phyloP scores from a whole-genome alignment of 768 basidiomycete species.

The Obba rivulosa region DNA sequence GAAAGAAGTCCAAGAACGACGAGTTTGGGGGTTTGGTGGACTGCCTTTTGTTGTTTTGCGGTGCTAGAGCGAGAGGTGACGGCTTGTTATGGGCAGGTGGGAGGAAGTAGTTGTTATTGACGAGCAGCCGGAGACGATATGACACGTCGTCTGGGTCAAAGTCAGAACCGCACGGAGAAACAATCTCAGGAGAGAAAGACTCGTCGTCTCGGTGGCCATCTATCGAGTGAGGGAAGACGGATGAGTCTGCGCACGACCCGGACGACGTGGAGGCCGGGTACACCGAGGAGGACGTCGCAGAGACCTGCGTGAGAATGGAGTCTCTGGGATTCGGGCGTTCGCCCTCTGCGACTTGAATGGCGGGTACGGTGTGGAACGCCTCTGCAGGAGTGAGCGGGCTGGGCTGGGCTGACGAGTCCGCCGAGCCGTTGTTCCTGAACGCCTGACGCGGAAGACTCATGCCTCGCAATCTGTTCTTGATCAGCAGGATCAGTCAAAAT shows the following conservation, averaged over 20 bases:
- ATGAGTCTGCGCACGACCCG: constrained; percentile 58
- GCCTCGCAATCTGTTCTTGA: constrained; percentile 29
- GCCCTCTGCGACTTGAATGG: constrained; percentile 13
- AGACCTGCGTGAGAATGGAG: constrained; percentile 56
- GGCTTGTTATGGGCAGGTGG: constrained; percentile 87
- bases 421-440: constrained; percentile 20
- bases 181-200: constrained; percentile 23
- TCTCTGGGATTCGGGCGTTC: constrained; percentile 30
- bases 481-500: constrained; percentile 16
- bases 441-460: constrained; percentile 30
- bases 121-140: constrained; percentile 75
- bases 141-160: constrained; percentile 72
- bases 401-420: constrained; percentile 23
- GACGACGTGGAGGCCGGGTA: constrained; percentile 73
- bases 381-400: constrained; percentile 21
- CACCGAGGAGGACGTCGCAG: constrained; percentile 67
- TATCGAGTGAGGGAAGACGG: constrained; percentile 54
- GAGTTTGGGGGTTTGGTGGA: constrained; percentile 41
- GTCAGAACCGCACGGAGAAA: constrained; percentile 20
- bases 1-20: constrained; percentile 65
- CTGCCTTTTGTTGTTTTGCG: constrained; percentile 39
- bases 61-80: constrained; percentile 57
- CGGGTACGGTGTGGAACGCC: constrained; percentile 5
- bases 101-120: constrained; percentile 85
- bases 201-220: constrained; percentile 29